Evolutionary conservation across 1,139 yeast genomes (phyloP), one percentile per base, ranked within the genome.

Genomic region (Magnusiomyces suaveolens): DNA sequence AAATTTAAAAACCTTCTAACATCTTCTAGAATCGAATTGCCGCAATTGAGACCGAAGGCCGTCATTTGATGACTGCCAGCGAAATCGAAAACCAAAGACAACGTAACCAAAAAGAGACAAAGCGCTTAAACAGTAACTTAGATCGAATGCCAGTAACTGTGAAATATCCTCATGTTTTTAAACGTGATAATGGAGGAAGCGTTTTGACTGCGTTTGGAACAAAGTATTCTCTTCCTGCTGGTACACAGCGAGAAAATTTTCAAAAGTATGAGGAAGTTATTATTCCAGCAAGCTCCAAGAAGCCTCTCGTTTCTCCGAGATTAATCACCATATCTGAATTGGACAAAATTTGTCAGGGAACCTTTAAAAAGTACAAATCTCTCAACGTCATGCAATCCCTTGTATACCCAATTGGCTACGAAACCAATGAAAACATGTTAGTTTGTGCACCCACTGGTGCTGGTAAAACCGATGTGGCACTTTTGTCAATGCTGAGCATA

Each of bases 371-470:
- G 46, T 94, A 94, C 69, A 74, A 79, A 52, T 76, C 85, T 0
- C 75, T 94, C 60, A 94, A 94, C 69, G 81, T 87, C 60, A 85
- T 94, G 79, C 99, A 94, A 68, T 84, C 96, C 29, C 75, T 94
- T 59, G 95, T 94, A 1, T 94, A 77, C 61, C 96, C 96, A 0
- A 86, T 89, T 20, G 98, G 96, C 0, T 94, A 92, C 66, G 82
- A 84, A 54, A 85, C 97, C 4, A 90, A 88, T 68, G 97, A 90
- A 63, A 92, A 94, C 64, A 86, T 94, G 96, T 75, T 92, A 52
- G 90, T 92, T 1, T 92, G 98, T 79, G 99, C 99, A 0, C 99
- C 99, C 1, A 92, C 99, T 0, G 98, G 99, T 76, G 97, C 98
- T 6, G 99, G 99, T 78, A 92, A 92, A 66, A 94, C 99, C 0